Evolutionary conservation across 129 eudicot species (phyloP).

Genomic region (Daucus carota): DH1_v3.0 NC_030386.2:28590001-28590500

Average conservation of each 20-base stretch:
- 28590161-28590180: constrained; percentile 22
- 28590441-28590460: no score
- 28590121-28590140: constrained; percentile 52
- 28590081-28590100: constrained; percentile 91
- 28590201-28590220: constrained; percentile 78
- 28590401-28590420: no score
- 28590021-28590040: background rate
- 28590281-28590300: constrained; percentile 65
- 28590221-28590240: constrained; percentile 66
- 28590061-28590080: constrained; percentile 85
- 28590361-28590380: constrained; percentile 50
- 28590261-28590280: constrained; percentile 71
- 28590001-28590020: background rate
- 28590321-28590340: constrained; percentile 37
- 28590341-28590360: constrained; percentile 29
- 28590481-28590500: no score
- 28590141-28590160: constrained; percentile 29
- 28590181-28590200: constrained; percentile 62
- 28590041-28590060: constrained; percentile 61
- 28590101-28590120: constrained; percentile 80
- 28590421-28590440: background rate
- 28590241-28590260: constrained; percentile 96
- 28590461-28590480: no score
- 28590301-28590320: constrained; percentile 30
- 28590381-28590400: background rate